Conservation (phyloP, 768 basidiomycete genomes). For the Coprinopsis sp. region DNA sequence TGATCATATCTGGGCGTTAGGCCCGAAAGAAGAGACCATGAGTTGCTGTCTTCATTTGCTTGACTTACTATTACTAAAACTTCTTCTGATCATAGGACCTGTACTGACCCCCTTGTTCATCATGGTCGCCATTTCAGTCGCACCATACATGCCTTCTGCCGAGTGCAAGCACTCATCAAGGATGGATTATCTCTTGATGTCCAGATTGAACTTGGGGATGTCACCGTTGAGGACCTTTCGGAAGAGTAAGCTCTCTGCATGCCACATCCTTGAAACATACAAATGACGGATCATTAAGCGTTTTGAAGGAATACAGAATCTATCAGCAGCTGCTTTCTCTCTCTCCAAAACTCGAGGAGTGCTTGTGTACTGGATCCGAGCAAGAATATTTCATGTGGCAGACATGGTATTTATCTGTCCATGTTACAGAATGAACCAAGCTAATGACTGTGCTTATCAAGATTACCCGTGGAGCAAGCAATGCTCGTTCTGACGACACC, state of each 20-base stretch:
- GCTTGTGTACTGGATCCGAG: constrained; percentile 12
- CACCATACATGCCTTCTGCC: constrained; percentile 9
- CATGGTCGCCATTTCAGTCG: constrained; percentile 20
- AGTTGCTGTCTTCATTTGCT: no score
- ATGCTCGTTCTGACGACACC: constrained; percentile 16
- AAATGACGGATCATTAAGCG: not conserved
- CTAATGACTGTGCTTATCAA: not conserved
- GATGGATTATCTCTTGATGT: constrained; percentile 17
- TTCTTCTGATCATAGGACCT: no score
- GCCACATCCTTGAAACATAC: not conserved
- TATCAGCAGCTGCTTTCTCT: constrained; percentile 6
- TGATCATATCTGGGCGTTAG: no score
- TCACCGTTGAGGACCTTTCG: not conserved
- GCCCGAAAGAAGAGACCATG: no score
- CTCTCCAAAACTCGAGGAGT: constrained; percentile 5
- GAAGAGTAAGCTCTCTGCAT: not conserved
- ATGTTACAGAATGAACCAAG: not conserved
- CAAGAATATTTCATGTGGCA: constrained; percentile 16
- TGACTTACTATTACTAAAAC: no score
- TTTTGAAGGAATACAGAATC: not conserved
- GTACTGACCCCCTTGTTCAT: constrained; percentile 17
- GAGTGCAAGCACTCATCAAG: constrained; percentile 13
- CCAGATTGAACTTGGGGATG: no score
- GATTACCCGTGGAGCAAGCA: constrained; percentile 19
- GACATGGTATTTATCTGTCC: constrained; percentile 11